Conservation (phyloP, 805 yeast species). For the Wilhelminamyces savonicus region DNA sequence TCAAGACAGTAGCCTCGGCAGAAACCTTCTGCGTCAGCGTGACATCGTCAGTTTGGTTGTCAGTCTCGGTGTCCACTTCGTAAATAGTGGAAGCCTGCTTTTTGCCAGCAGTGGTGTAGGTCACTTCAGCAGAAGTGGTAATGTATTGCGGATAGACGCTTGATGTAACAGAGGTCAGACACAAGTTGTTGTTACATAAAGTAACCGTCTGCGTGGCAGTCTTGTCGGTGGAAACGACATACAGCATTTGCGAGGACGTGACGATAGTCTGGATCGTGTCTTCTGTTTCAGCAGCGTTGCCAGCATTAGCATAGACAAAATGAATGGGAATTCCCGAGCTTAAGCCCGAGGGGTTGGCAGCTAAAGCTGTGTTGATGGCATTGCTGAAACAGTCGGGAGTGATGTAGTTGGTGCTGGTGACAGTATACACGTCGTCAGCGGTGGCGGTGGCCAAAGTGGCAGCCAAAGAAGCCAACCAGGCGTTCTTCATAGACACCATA, state of each 20-base stretch:
- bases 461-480: too few relatives aligned
- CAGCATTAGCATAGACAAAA: slow-evolving; percentile 18
- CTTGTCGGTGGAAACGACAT: slow-evolving; percentile 13
- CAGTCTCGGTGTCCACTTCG: too few relatives aligned
- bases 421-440: slow-evolving; percentile 12
- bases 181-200: slow-evolving; percentile 6
- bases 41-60: neutral
- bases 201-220: slow-evolving; percentile 10
- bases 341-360: slow-evolving; percentile 10
- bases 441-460: too few relatives aligned
- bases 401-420: slow-evolving; percentile 21
- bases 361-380: slow-evolving; percentile 11
- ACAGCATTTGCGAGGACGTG: slow-evolving; percentile 12
- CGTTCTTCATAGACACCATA: too few relatives aligned
- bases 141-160: slow-evolving; percentile 2
- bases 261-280: slow-evolving; percentile 1
- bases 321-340: slow-evolving; percentile 25
- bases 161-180: neutral
- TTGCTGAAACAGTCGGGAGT: slow-evolving; percentile 16
- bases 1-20: slow-evolving; percentile 4
- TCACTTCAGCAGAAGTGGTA: slow-evolving; percentile 9
- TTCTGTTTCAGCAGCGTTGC: slow-evolving; percentile 1
- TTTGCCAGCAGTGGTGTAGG: slow-evolving; percentile 5
- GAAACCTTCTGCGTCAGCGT: too few relatives aligned
- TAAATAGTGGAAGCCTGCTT: neutral